Percentiles rank a stretch among this genome's conserved stretches.
Conservation (phyloP, 768 basidiomycete species). For the Sutorius australiensis region DNA sequence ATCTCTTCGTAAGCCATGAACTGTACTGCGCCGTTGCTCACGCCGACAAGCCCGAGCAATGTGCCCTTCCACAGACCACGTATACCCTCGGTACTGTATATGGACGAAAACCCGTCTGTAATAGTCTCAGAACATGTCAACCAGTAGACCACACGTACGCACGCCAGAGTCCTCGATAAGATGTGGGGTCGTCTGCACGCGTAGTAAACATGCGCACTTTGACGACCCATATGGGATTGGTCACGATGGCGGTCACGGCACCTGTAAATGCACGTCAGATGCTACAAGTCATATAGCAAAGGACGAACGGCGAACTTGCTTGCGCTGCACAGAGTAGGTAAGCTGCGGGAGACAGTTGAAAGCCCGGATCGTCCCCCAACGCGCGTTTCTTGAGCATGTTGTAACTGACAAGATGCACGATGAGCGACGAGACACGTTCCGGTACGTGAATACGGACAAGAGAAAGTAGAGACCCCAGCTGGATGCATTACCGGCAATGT, state of each 20-base stretch:
- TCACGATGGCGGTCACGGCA: slow-evolving; percentile 88
- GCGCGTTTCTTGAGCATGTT: slow-evolving; percentile 88
- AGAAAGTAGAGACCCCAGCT: slow-evolving; percentile 99
- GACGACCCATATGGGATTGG: slow-evolving; percentile 97
- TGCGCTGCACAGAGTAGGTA: slow-evolving; percentile 89
- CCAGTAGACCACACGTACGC: slow-evolving; percentile 6
- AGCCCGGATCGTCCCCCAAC: slow-evolving; percentile 59
- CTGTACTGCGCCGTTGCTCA: slow-evolving; percentile 91
- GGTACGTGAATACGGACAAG: slow-evolving; percentile 54
- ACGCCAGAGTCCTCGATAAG: slow-evolving; percentile 83
- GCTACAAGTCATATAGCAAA: slow-evolving; percentile 2
- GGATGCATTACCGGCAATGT: slow-evolving; percentile 90
- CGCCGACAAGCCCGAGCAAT: slow-evolving; percentile 82
- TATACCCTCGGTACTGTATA: slow-evolving; percentile 71
- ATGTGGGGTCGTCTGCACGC: slow-evolving; percentile 53
- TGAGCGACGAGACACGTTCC: slow-evolving; percentile 7
- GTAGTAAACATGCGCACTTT: slow-evolving; percentile 97
- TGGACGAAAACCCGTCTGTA: slow-evolving; percentile 67
- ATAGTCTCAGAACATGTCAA: background rate
- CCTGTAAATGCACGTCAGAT: slow-evolving; percentile 45
- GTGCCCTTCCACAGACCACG: slow-evolving; percentile 86
- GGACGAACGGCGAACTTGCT: slow-evolving; percentile 75
- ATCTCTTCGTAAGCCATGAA: slow-evolving; percentile 97
- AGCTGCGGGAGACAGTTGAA: slow-evolving; percentile 66
- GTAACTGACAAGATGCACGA: slow-evolving; percentile 52